Base-by-base conservation (phyloP, 2,329 filamentous ascomycete genomes). In the Venturia effusa region DNA sequence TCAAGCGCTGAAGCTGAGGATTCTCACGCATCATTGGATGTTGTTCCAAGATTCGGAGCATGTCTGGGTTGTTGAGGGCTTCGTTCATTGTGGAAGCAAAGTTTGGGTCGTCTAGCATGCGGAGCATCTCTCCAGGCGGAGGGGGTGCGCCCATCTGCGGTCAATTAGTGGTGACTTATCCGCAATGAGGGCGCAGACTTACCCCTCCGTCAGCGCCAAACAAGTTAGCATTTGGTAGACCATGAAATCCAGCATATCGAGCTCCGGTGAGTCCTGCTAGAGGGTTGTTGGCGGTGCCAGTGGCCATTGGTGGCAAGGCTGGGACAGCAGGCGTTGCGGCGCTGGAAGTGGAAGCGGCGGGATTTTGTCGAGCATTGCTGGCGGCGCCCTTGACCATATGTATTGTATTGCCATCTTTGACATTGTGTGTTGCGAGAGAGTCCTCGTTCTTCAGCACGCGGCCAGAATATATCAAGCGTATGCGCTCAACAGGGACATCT, bases 401-500 rank as follows among this genome's bases (percentile, higher is more conserved):
- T 69, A 99, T 86, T 22, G 93, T 97, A 76, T 97, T 94, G 67
- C 92, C 92, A 68, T 90, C 83, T 81, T 97, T 97, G 76, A 99
- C 92, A 17, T 32, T 51, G 43, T 40, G 32, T 64, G 85, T 85
- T 67, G 83, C 85, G 54, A 99, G 79, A 0, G 89, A 87, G 70
- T 99, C 93, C 65, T 88, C 86, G 74, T 99, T 94, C 80, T 97
- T 99, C 79, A 99, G 86, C 66, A 99, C 93, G 66, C 93, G 88
- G 62, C 94, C 94, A 6, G 93, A 97, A 81, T 97, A 99, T 78
- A 99, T 99, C 67, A 99, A 82, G 66, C 94, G 90, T 78, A 97
- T 93, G 69, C 92, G 86, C 72, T 96, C 91, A 63, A 88, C 83
- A 40, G 94, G 88, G 64, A 96, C 86, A 74, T 96, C 88, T 75